phyloP scores from a whole-genome alignment of 176 grass and related monocot genomes.

The Lolium multiflorum region DNA sequence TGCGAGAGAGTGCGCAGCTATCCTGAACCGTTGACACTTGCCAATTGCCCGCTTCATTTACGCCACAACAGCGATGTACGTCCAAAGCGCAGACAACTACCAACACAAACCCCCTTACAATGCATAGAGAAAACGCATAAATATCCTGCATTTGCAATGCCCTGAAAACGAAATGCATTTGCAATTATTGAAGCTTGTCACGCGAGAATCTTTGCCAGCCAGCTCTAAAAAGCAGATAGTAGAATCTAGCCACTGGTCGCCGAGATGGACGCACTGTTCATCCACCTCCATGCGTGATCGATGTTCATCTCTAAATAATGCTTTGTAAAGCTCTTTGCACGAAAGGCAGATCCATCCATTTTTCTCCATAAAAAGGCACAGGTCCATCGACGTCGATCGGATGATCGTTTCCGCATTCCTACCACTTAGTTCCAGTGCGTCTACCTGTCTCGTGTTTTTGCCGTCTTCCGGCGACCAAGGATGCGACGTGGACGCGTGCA shows the following conservation, averaged over 20 bases:
- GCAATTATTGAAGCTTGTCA: conserved; percentile 36
- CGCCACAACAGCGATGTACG: too few relatives aligned
- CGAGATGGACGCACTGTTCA: neutral
- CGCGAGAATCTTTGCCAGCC: neutral
- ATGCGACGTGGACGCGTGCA: conserved; percentile 16
- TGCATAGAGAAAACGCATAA: neutral
- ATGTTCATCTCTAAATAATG: neutral
- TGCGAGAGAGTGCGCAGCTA: neutral
- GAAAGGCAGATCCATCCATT: neutral
- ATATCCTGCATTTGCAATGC: neutral
- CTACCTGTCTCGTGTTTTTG: neutral
- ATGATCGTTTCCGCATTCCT: neutral
- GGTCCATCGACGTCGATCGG: too few relatives aligned
- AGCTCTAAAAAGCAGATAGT: neutral
- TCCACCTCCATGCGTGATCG: conserved; percentile 5
- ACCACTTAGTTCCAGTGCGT: neutral
- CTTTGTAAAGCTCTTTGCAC: neutral
- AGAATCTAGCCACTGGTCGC: neutral
- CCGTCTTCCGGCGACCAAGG: neutral
- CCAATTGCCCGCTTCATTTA: too few relatives aligned
- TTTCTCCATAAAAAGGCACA: too few relatives aligned
- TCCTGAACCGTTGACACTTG: neutral
- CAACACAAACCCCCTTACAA: too few relatives aligned
- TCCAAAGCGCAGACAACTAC: too few relatives aligned
- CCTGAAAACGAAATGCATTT: conserved; percentile 17